These are phyloP conservation scores for Urostyla sp. DNA, from an alignment of 73 alveolate species.

Conservation along the genomic window DNA sequence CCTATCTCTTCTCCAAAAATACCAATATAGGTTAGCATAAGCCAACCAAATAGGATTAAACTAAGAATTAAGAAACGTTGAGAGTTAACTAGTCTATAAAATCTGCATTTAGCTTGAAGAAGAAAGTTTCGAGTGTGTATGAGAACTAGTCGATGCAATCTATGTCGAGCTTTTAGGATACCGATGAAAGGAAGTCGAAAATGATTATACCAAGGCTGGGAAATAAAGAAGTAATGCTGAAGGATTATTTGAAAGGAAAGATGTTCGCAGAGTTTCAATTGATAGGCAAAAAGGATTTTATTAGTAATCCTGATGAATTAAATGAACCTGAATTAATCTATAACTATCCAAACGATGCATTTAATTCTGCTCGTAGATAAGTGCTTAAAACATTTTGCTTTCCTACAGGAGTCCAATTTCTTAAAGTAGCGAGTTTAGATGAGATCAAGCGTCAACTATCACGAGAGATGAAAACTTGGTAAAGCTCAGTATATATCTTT, in stretches of 20 bases:
- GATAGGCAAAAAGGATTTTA: background rate
- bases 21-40: background rate
- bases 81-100: background rate
- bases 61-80: background rate
- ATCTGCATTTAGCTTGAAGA: background rate
- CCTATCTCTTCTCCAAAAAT: background rate
- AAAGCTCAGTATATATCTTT: conserved; percentile 1
- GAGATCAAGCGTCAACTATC: background rate
- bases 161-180: background rate
- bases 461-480: background rate
- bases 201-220: background rate
- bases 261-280: background rate
- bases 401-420: conserved; percentile 12
- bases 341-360: background rate
- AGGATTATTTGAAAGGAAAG: conserved; percentile 20
- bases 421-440: background rate
- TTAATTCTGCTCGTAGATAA: conserved; percentile 32
- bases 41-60: background rate
- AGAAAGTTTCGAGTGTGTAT: background rate
- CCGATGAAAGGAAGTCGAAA: conserved; percentile 1
- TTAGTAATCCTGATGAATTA: background rate
- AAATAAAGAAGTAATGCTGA: background rate
- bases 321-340: background rate
- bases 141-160: conserved; percentile 4
- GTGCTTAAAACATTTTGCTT: conserved; percentile 22